phyloP scores from a whole-genome alignment of 1,139 yeast species.

The Saccharomyces hybrid region DNA sequence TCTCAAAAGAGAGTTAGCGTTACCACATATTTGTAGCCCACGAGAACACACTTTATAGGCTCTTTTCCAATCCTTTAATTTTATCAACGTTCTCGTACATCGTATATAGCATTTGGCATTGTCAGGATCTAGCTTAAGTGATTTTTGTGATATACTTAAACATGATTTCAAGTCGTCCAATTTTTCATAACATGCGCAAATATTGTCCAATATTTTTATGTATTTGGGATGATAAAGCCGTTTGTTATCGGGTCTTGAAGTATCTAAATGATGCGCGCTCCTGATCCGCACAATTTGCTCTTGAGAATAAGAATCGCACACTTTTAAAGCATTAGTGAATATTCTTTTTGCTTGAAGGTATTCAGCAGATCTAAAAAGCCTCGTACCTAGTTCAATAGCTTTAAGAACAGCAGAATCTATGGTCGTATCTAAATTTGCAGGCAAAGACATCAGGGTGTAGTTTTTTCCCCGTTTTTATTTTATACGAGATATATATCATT shows the following conservation, averaged over 20 bases:
- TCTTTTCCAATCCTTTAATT: background rate
- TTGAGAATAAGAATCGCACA: conserved; percentile 21
- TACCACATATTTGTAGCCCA: background rate
- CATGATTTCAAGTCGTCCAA: conserved; percentile 38
- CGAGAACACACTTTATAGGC: background rate
- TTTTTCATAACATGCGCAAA: conserved; percentile 57
- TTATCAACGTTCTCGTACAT: background rate
- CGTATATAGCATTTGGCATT: conserved; percentile 57
- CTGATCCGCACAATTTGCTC: conserved; percentile 16
- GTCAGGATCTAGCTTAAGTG: conserved; percentile 44
- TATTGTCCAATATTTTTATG: conserved; percentile 34
- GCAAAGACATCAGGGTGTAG: background rate
- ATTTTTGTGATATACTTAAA: conserved; percentile 38
- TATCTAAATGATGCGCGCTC: conserved; percentile 10
- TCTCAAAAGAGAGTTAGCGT: background rate
- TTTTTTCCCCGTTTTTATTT: background rate
- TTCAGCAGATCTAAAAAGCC: conserved; percentile 23
- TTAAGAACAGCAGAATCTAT: conserved; percentile 7
- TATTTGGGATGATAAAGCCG: conserved; percentile 30
- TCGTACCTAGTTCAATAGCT: conserved; percentile 26
- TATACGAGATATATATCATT: background rate
- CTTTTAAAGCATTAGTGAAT: conserved; percentile 23
- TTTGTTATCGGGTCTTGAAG: conserved; percentile 5
- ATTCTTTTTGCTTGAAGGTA: conserved; percentile 23
- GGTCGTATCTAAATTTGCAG: background rate